Evolutionary conservation across 169 alveolate species (phyloP).

Genomic region (Amoebophrya sp.): DNA sequence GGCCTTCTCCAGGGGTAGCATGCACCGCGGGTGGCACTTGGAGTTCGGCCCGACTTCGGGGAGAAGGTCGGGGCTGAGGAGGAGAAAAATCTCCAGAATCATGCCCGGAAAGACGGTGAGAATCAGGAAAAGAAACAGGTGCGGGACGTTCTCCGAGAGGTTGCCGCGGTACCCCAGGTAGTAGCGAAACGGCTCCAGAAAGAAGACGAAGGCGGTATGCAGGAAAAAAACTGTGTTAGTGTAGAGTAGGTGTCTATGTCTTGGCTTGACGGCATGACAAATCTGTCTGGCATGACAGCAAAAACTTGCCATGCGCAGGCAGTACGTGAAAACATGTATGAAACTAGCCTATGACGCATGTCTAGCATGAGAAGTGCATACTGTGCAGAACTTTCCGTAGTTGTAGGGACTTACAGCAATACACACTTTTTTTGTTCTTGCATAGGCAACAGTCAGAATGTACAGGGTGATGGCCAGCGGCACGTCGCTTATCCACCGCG

Average conservation of each 20-base stretch:
- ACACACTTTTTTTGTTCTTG: too few species aligned
- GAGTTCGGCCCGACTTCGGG: background rate
- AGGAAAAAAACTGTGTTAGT: too few species aligned
- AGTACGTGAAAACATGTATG: too few species aligned
- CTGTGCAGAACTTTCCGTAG: too few species aligned
- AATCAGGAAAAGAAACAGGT: background rate
- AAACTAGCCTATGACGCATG: too few species aligned
- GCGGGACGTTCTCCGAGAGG: background rate
- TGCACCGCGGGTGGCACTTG: background rate
- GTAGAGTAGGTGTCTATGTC: too few species aligned
- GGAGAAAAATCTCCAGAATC: background rate
- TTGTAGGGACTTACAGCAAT: too few species aligned
- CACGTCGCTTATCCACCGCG: background rate
- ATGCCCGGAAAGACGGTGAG: background rate
- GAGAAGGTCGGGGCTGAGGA: background rate
- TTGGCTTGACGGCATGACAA: too few species aligned
- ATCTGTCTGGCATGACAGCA: too few species aligned
- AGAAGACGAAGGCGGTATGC: too few species aligned
- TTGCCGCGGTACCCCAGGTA: background rate
- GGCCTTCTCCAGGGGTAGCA: background rate
- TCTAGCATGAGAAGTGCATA: too few species aligned
- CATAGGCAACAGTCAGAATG: background rate
- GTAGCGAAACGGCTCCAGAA: background rate
- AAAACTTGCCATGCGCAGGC: too few species aligned
- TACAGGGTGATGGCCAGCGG: background rate